Percentiles rank a stretch among this genome's conserved stretches.
These are phyloP conservation scores for Extremus antarcticus DNA, from an alignment of 495 filamentous ascomycete species.

Conservation along the genomic window DNA sequence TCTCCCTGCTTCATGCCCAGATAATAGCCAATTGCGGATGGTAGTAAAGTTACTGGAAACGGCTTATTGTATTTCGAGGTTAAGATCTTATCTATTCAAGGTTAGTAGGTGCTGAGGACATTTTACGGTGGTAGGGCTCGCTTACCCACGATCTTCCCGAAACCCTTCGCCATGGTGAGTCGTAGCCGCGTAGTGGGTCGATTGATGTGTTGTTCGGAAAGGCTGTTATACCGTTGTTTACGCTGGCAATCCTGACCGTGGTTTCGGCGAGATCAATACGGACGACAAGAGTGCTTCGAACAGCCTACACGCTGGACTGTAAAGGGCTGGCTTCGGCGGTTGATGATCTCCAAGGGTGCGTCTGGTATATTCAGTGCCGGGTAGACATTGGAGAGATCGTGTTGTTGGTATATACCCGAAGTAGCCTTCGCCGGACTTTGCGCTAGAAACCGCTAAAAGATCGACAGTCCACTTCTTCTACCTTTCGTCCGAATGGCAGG, in stretches of 20 bases:
- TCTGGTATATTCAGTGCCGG: no score
- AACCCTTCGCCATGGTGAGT: not conserved
- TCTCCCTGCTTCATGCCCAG: constrained; percentile 13
- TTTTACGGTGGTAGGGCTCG: not conserved
- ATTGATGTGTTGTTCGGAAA: no score
- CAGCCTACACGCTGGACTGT: no score
- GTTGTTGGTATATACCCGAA: no score
- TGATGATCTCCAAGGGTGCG: no score
- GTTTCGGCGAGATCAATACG: no score
- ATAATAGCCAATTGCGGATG: constrained; percentile 9
- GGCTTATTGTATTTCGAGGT: constrained; percentile 16
- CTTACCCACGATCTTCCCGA: not conserved
- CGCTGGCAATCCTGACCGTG: no score
- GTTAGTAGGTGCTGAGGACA: not conserved
- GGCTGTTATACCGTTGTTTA: no score
- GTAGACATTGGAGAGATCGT: no score
- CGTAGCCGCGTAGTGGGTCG: no score
- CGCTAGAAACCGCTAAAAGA: not conserved
- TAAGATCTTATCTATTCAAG: constrained; percentile 5
- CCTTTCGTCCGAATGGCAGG: not conserved
- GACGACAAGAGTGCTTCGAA: no score
- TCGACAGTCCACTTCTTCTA: not conserved
- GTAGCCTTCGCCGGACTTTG: not conserved
- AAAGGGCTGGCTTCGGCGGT: no score
- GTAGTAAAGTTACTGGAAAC: constrained; percentile 7